Evolutionary conservation across 805 yeast genomes (phyloP).

Genomic region (Schizosaccharomyces lindneri): DNA sequence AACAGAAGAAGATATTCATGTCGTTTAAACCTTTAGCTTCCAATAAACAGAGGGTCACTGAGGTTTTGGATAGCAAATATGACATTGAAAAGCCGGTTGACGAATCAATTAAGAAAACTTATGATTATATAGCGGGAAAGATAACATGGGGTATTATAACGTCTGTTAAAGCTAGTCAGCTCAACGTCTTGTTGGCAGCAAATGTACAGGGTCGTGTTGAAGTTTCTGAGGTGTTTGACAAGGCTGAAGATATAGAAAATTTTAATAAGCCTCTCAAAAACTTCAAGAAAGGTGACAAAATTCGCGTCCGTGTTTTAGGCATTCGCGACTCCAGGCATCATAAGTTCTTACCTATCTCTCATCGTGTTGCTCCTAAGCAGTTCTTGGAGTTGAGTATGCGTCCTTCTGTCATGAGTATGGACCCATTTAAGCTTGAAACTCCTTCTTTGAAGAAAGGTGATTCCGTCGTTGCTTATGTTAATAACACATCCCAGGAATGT

Average conservation of each 20-base stretch:
- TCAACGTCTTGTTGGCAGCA: slow-evolving; percentile 53
- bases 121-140: slow-evolving; percentile 36
- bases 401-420: slow-evolving; percentile 17
- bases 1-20: slow-evolving; percentile 47
- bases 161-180: slow-evolving; percentile 43
- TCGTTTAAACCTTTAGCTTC: slow-evolving; percentile 14
- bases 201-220: slow-evolving; percentile 61
- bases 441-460: slow-evolving; percentile 25
- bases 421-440: slow-evolving; percentile 12
- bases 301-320: slow-evolving; percentile 50
- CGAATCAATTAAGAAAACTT: slow-evolving; percentile 19
- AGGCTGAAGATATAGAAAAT: slow-evolving; percentile 29
- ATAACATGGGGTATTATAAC: slow-evolving; percentile 35
- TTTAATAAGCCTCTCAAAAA: slow-evolving; percentile 28
- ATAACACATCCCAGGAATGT: slow-evolving; percentile 32
- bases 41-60: slow-evolving; percentile 9
- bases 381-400: slow-evolving; percentile 42
- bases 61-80: slow-evolving; percentile 3
- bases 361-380: slow-evolving; percentile 15
- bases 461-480: slow-evolving; percentile 34
- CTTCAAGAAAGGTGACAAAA: slow-evolving; percentile 31
- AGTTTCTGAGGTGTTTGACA: slow-evolving; percentile 39
- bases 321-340: slow-evolving; percentile 47
- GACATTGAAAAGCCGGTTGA: slow-evolving; percentile 38
- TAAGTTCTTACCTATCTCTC: slow-evolving; percentile 39